Conservation (phyloP, 495 filamentous ascomycete species). For the Lasiosphaeria hispida region DNA sequence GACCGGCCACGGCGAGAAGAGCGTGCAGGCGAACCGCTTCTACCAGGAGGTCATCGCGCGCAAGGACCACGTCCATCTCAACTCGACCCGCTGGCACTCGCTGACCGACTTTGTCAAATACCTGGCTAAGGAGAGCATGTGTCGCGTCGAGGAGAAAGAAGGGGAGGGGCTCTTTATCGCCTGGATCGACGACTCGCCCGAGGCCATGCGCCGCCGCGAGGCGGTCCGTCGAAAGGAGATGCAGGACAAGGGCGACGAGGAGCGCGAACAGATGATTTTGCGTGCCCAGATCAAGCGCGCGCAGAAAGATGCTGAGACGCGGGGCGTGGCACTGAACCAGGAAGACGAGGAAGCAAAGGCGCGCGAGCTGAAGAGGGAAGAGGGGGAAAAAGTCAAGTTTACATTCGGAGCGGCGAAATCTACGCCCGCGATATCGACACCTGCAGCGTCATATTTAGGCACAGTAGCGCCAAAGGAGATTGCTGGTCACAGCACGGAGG, state of each 20-base stretch:
- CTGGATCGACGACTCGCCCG: constrained; percentile 89
- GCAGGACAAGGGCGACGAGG: constrained; percentile 85
- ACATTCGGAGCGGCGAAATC: constrained; percentile 53
- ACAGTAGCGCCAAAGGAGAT: background rate
- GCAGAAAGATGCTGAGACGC: constrained; percentile 49
- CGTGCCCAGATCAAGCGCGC: constrained; percentile 77
- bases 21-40: constrained; percentile 81
- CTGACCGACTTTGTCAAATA: constrained; percentile 86
- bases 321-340: constrained; percentile 39
- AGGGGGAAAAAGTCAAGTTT: constrained; percentile 82
- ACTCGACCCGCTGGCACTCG: constrained; percentile 78
- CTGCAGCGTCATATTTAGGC: background rate
- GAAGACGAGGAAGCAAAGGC: constrained; percentile 46
- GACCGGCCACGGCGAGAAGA: constrained; percentile 83
- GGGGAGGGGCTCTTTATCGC: constrained; percentile 74
- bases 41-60: constrained; percentile 84
- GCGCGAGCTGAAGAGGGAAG: constrained; percentile 60
- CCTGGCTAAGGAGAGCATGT: constrained; percentile 79
- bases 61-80: constrained; percentile 90
- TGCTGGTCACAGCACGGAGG: background rate
- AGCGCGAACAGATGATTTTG: constrained; percentile 77
- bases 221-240: constrained; percentile 78
- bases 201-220: constrained; percentile 75
- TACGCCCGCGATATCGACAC: background rate
- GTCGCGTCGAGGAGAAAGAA: constrained; percentile 82